phyloP scores from a whole-genome alignment of 2,329 filamentous ascomycete genomes.

The Trichoderma hamatum region DNA sequence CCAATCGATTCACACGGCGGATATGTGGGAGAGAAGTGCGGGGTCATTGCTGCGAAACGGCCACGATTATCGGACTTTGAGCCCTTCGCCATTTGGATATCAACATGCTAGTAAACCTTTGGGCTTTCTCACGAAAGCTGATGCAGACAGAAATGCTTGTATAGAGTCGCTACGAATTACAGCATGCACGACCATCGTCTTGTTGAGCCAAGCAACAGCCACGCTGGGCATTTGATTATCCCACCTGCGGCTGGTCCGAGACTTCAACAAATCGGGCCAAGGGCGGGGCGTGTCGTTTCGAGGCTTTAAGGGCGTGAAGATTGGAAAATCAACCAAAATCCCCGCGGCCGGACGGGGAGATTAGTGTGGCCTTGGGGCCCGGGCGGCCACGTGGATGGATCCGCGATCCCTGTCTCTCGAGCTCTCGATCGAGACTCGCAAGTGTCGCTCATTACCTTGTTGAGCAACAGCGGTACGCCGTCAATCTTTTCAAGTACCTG shows the following conservation, averaged over 20 bases:
- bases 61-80: not conserved
- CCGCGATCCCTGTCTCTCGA: conserved; percentile 22
- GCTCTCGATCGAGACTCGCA: conserved; percentile 26
- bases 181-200: not conserved
- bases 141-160: not conserved
- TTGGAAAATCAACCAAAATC: conserved; percentile 1
- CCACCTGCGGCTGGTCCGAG: conserved; percentile 8
- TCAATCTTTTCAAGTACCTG: not conserved
- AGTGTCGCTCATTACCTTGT: conserved; percentile 25
- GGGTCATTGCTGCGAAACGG: not conserved
- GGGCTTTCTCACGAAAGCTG: not conserved
- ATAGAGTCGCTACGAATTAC: not conserved
- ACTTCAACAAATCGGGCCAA: not conserved
- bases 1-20: not conserved
- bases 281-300: not conserved
- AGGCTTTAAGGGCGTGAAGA: not conserved
- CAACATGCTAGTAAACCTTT: not conserved
- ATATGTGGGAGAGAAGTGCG: conserved; percentile 13
- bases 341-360: conserved; percentile 27
- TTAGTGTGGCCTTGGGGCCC: conserved; percentile 30
- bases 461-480: not conserved
- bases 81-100: not conserved
- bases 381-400: conserved; percentile 32
- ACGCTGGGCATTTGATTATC: not conserved
- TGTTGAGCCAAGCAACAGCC: not conserved